Evolutionary conservation across 148 eudicot genomes (phyloP).

Genomic region (Rhododendron ovatum): DNA sequence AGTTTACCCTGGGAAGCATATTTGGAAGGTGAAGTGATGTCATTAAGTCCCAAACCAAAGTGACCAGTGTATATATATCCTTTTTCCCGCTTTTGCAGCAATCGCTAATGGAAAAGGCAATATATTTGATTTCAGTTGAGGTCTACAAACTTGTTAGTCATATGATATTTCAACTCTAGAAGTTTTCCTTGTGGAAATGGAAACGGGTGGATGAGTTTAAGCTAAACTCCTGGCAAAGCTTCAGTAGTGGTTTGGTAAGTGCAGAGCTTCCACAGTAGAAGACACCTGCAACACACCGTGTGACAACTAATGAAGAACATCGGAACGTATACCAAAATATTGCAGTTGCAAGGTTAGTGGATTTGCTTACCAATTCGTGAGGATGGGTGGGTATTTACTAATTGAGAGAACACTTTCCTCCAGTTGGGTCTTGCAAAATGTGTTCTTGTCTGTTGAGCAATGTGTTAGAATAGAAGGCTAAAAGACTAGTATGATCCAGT

Average conservation of each 20-base stretch:
- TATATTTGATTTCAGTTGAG: neutral
- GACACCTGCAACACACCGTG: slow-evolving; percentile 59
- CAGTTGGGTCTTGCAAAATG: slow-evolving; percentile 99
- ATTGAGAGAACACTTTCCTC: slow-evolving; percentile 67
- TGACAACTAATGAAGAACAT: neutral
- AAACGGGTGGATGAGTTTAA: slow-evolving; percentile 65
- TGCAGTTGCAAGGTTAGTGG: neutral
- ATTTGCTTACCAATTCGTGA: slow-evolving; percentile 58
- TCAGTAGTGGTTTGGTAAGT: slow-evolving; percentile 51
- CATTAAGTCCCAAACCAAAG: neutral
- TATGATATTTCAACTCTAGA: neutral
- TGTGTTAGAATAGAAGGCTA: neutral
- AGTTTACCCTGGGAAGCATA: neutral
- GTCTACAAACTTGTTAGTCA: neutral
- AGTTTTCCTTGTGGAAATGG: slow-evolving; percentile 74
- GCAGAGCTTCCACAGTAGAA: slow-evolving; percentile 92
- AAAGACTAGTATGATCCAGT: neutral
- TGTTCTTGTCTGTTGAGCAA: slow-evolving; percentile 60
- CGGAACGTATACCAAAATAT: neutral
- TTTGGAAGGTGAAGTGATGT: neutral
- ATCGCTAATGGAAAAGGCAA: neutral
- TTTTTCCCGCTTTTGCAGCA: neutral
- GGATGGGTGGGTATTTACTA: slow-evolving; percentile 42
- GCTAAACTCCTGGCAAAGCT: slow-evolving; percentile 81
- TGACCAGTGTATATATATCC: neutral